Percentiles rank a stretch among this genome's conserved stretches.
Evolutionary conservation across 768 basidiomycete genomes (phyloP).

Genomic region (Macrocybe gigantea): DNA sequence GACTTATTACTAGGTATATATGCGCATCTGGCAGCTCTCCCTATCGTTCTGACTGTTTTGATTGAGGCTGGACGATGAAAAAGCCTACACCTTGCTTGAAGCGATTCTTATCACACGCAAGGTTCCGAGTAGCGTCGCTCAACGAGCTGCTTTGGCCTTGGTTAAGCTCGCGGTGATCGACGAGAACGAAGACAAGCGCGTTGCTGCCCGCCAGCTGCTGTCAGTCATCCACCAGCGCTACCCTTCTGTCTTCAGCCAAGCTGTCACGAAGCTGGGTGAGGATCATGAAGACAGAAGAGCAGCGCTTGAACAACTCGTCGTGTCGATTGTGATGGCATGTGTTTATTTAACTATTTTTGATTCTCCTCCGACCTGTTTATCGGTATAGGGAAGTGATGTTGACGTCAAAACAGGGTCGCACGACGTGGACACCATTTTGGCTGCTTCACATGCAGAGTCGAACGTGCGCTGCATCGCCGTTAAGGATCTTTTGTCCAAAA

Average conservation of each 20-base stretch:
- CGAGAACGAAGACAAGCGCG: conserved; percentile 11
- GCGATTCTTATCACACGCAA: conserved; percentile 27
- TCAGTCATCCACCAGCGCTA: conserved; percentile 62
- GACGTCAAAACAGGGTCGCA: conserved; percentile 8
- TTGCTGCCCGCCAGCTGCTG: conserved; percentile 38
- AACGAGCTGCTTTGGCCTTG: conserved; percentile 21
- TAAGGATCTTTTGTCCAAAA: conserved; percentile 36
- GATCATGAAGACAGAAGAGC: conserved; percentile 32
- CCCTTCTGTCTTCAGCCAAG: conserved; percentile 39
- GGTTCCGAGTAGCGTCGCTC: conserved; percentile 26
- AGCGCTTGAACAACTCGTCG: conserved; percentile 45
- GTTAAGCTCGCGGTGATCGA: conserved; percentile 18
- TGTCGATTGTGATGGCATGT: conserved; percentile 33
- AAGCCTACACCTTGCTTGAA: conserved; percentile 27
- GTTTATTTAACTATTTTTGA: not conserved
- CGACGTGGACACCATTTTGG: conserved; percentile 39
- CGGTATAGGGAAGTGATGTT: conserved; percentile 4
- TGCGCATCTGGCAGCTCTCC: not conserved
- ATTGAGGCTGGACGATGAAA: conserved; percentile 27
- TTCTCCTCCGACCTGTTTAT: not conserved
- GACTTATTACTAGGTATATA: conserved; percentile 29
- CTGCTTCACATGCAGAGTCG: conserved; percentile 57
- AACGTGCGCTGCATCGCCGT: conserved; percentile 57
- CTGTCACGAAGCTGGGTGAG: conserved; percentile 30
- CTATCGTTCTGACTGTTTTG: not conserved